A percentile compares a stretch with the other conserved stretches of the same genome.
Evolutionary conservation across 352 stramenopile species (phyloP).

Genomic region (Globisporangium viniferum): DNA sequence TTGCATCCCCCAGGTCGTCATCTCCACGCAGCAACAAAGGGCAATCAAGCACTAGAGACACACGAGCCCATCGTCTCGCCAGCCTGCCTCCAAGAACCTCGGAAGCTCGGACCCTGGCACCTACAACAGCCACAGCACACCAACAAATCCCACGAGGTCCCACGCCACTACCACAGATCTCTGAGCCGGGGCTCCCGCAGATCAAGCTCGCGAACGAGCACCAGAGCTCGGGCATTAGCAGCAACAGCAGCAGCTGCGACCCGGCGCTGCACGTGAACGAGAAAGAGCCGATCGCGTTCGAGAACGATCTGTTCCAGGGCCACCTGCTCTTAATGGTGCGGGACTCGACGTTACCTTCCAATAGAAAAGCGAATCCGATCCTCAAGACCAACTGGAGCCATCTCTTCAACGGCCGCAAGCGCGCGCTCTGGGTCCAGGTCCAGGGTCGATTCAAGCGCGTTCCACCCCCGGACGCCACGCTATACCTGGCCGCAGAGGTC

Average conservation of each 20-base stretch:
- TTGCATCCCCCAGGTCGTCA: not conserved
- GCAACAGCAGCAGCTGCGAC: conserved; percentile 1
- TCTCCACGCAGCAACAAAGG: not conserved
- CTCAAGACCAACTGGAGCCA: conserved; percentile 21
- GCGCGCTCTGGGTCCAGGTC: conserved; percentile 51
- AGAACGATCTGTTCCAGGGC: conserved; percentile 43
- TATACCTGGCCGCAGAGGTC: conserved; percentile 57
- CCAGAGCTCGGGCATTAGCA: conserved; percentile 12
- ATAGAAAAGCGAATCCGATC: not conserved
- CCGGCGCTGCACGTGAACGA: conserved; percentile 20
- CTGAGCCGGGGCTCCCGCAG: conserved; percentile 25
- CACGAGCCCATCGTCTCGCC: not conserved
- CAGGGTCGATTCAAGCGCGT: conserved; percentile 58
- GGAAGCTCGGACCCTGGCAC: not conserved
- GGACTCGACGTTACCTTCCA: conserved; percentile 15
- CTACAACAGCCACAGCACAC: not conserved
- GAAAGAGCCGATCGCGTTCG: conserved; percentile 39
- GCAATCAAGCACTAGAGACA: not conserved
- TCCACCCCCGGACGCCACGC: conserved; percentile 21
- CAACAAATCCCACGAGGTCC: not conserved
- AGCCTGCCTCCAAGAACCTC: not conserved
- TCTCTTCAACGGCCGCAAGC: conserved; percentile 35
- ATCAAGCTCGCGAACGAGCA: conserved; percentile 32
- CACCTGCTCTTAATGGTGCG: conserved; percentile 36
- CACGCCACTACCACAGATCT: not conserved